Percentiles rank a stretch among this genome's conserved stretches.
Conservation (phyloP, 192 early-diverging fungal genomes). For the Coemansia sp. region DNA sequence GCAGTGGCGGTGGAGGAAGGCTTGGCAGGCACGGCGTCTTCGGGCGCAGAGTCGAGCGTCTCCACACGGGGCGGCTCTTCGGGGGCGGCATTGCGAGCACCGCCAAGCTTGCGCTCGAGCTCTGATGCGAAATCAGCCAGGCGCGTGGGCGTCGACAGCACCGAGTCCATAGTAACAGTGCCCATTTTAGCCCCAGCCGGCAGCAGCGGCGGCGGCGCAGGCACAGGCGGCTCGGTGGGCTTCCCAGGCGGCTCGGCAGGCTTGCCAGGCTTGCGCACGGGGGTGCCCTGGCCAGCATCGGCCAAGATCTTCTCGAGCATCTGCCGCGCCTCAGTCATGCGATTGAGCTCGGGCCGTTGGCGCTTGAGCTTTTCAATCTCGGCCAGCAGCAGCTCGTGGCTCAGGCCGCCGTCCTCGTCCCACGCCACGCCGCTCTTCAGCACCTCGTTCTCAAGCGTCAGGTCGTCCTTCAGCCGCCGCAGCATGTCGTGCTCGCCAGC, state of each 20-base stretch:
- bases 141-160: slow-evolving; percentile 41
- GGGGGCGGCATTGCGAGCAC: slow-evolving; percentile 1
- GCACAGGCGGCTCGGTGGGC: not conserved
- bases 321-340: slow-evolving; percentile 55
- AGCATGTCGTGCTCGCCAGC: slow-evolving; percentile 62
- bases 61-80: slow-evolving; percentile 1
- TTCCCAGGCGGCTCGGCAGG: not conserved
- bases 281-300: slow-evolving; percentile 47
- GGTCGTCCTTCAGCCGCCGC: slow-evolving; percentile 42
- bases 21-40: not conserved
- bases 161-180: slow-evolving; percentile 56
- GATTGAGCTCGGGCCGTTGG: slow-evolving; percentile 47
- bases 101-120: slow-evolving; percentile 54
- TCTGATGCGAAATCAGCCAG: slow-evolving; percentile 53
- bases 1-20: slow-evolving; percentile 20
- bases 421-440: slow-evolving; percentile 52
- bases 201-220: slow-evolving; percentile 4
- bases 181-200: slow-evolving; percentile 48
- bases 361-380: slow-evolving; percentile 56
- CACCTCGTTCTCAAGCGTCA: slow-evolving; percentile 59
- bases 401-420: slow-evolving; percentile 38
- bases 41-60: slow-evolving; percentile 2
- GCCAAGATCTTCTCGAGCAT: slow-evolving; percentile 53
- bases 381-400: slow-evolving; percentile 51
- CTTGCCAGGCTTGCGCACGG: slow-evolving; percentile 27